Evolutionary conservation across 2,329 filamentous ascomycete genomes (phyloP), one percentile per base, ranked within the genome.

Genomic region (Sclerotiophoma versabilis): DNA sequence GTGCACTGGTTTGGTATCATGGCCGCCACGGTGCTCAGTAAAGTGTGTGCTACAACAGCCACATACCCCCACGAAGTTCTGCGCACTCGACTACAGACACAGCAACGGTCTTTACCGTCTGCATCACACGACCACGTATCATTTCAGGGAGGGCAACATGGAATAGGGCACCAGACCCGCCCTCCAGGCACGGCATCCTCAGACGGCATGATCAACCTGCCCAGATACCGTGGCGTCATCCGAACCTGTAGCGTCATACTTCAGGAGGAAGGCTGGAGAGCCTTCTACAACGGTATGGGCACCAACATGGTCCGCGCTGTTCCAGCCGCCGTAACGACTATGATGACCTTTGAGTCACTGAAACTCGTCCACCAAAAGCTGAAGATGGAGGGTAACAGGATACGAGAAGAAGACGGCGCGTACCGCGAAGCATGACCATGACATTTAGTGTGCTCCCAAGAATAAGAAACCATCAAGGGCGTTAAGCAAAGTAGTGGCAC

Each of bases 31-130:
- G 92, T 98, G 59, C 77, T 99, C 45, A 96, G 92, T 78, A 99
- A 99, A 77, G 86, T 97, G 42, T 87, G 95, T 69, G 95, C 95
- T 27, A 97, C 93, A 72, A 95, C 91, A 42, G 91, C 93, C 8
- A 99, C 95, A 15, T 99, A 99, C 73, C 95, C 95, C 1, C 95
- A 99, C 72, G 95, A 99, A 77, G 95, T 99, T 15, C 88, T 99
- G 45, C 87, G 95, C 37, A 99, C 95, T 43, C 84, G 95, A 54
- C 79, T 99, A 51, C 95, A 99, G 76, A 99, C 95, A 1, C 95
- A 99, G 74, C 88, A 95, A 69, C 84, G 92, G 57, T 87, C 88
- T 4, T 75, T 81, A 15, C 77, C 82, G 29, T 69, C 75, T 38
- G 61, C 71, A 23, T 75, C 76, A 14, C 71, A 76, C 19, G 82